Conservation (phyloP, 305 asterid species). For the Fraxinus greggii region DNA sequence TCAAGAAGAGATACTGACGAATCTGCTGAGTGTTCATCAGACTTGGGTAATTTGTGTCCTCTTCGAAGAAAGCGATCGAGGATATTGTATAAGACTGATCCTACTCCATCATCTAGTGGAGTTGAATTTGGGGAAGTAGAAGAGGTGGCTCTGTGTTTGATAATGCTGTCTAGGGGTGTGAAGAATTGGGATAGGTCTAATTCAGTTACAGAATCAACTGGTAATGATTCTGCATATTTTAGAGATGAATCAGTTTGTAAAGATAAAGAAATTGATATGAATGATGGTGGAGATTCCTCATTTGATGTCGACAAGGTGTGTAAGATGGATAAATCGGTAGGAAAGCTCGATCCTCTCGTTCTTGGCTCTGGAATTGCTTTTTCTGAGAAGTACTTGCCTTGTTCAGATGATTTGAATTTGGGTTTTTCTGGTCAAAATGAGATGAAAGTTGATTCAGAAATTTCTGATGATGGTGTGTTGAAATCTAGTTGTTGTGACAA, state of each 20-base stretch:
- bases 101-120: conserved; percentile 30
- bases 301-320: conserved; percentile 19
- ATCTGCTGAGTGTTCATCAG: conserved; percentile 39
- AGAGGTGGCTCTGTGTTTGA: conserved; percentile 61
- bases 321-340: not conserved
- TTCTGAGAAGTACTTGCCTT: conserved; percentile 32
- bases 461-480: not conserved
- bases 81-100: conserved; percentile 43
- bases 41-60: conserved; percentile 45
- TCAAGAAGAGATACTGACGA: conserved; percentile 29
- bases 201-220: conserved; percentile 22
- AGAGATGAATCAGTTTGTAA: conserved; percentile 36
- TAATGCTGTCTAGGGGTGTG: conserved; percentile 67
- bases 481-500: conserved; percentile 28
- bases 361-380: conserved; percentile 10
- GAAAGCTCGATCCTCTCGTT: conserved; percentile 13
- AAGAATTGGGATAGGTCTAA: conserved; percentile 28
- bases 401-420: conserved; percentile 24
- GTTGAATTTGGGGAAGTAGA: conserved; percentile 43
- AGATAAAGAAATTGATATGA: conserved; percentile 5
- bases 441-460: conserved; percentile 18
- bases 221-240: conserved; percentile 31
- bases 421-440: conserved; percentile 7
- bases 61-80: conserved; percentile 60
- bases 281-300: conserved; percentile 25